A percentile compares a stretch with the other conserved stretches of the same genome.
Conservation (phyloP, 2,329 filamentous ascomycete species). For the Xylaria sp. region DNA sequence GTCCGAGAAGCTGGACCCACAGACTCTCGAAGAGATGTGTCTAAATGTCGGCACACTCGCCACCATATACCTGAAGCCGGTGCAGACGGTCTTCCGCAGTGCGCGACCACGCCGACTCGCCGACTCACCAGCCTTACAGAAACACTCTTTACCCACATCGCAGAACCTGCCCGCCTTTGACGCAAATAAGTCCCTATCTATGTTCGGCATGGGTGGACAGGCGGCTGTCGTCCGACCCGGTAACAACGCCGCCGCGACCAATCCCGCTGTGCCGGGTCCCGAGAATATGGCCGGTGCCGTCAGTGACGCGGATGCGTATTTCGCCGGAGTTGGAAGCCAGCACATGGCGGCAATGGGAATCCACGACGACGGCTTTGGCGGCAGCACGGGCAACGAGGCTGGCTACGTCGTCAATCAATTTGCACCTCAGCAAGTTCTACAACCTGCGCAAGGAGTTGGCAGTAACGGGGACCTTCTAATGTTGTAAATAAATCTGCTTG, state of each 20-base stretch:
- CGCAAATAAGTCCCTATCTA: conserved; percentile 69
- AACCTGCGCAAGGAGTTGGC: conserved; percentile 71
- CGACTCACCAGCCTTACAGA: conserved; percentile 88
- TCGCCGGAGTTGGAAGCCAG: conserved; percentile 78
- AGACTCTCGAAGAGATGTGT: conserved; percentile 95
- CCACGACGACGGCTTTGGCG: conserved; percentile 69
- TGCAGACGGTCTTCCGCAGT: conserved; percentile 94
- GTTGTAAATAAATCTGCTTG: conserved; percentile 56
- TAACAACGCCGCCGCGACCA: conserved; percentile 40
- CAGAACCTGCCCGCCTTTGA: conserved; percentile 62
- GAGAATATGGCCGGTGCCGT: conserved; percentile 72
- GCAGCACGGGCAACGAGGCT: conserved; percentile 63
- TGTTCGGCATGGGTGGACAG: conserved; percentile 66
- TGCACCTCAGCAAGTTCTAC: conserved; percentile 78
- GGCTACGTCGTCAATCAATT: conserved; percentile 85
- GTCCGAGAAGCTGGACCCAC: conserved; percentile 90
- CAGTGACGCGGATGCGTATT: conserved; percentile 89
- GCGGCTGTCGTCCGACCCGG: conserved; percentile 61
- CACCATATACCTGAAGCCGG: conserved; percentile 97
- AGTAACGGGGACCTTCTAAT: conserved; percentile 78
- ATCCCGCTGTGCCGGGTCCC: conserved; percentile 40
- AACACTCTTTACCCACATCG: conserved; percentile 70
- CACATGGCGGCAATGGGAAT: conserved; percentile 80
- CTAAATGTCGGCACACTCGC: conserved; percentile 95
- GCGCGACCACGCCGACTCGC: conserved; percentile 82